Conservation (phyloP, 305 asterid species). For the Fraxinus xanthoxyloides region DNA sequence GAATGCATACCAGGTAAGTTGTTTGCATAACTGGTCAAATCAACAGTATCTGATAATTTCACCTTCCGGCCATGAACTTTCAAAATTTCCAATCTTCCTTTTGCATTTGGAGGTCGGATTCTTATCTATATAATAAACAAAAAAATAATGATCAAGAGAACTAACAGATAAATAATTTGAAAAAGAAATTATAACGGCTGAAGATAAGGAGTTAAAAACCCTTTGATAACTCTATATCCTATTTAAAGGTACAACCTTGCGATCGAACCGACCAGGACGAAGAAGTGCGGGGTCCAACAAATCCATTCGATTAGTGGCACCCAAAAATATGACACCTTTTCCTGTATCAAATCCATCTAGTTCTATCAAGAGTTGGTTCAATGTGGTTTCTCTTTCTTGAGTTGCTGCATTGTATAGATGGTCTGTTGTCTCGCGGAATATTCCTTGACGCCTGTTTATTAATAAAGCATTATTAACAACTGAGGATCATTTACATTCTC, state of each 20-base stretch:
- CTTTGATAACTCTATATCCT: neutral
- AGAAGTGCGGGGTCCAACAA: constrained; percentile 98
- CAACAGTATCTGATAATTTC: constrained; percentile 82
- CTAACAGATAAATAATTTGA: neutral
- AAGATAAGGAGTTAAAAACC: neutral
- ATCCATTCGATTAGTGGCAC: constrained; percentile 96
- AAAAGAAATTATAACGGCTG: neutral
- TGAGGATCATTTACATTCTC: neutral
- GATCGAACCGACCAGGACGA: constrained; percentile 99
- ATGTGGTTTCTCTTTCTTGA: constrained; percentile 95
- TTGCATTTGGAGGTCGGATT: constrained; percentile 91
- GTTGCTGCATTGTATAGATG: constrained; percentile 69
- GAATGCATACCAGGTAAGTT: constrained; percentile 73
- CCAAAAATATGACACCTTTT: constrained; percentile 95
- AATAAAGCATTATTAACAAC: constrained; percentile 16
- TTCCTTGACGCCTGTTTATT: constrained; percentile 83
- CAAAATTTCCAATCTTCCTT: constrained; percentile 87
- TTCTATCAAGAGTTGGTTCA: constrained; percentile 95
- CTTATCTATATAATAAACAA: constrained; percentile 54
- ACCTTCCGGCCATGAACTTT: constrained; percentile 91
- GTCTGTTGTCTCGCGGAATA: constrained; percentile 51
- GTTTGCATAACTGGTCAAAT: constrained; percentile 74
- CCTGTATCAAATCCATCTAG: constrained; percentile 98
- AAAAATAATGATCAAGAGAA: constrained; percentile 14
- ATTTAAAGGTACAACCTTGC: constrained; percentile 53